Base-by-base conservation (phyloP, 2,329 filamentous ascomycete genomes). In the Aspergillus hortae region DNA sequence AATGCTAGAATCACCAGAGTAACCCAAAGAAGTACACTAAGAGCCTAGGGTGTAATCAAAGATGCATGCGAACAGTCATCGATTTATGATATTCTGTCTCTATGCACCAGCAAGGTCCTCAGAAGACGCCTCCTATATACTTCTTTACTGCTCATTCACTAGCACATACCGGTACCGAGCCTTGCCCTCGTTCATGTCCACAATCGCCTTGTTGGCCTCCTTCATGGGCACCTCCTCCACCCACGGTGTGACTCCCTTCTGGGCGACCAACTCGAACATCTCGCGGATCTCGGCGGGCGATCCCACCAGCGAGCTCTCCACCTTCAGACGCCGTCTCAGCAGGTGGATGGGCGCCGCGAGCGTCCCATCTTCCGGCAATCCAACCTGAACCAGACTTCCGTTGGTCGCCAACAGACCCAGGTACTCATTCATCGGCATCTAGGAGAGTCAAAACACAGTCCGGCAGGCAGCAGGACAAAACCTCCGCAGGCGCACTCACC, bases 361-460 rank as follows among this genome's bases (percentile, higher is more conserved):
- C 5, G 65, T 56, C 4, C 68, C 68, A 49, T 80, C 80, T 55
- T 90, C 87, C 1, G 87, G 86, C 1, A 80, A 77, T 53, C 85
- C 86, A 41, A 90, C 77, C 67, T 88, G 84, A 46, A 87, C 77
- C 54, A 88, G 81, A 11, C 75, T 77, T 11, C 86, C 86, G 44
- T 80, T 77, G 14, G 76, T 74, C 44, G 77, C 74, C 38, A 89
- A 73, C 2, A 90, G 77, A 17, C 70, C 61, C 43, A 90, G 72
- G 66, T 88, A 89, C 27, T 81, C 73, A 32, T 70, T 66, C 35
- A 89, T 68, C 2, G 85, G 85, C 84, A 89, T 87, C 61, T 68
- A 51, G 1, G 14, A 21, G 6, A 10, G 40, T 59, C 45, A 57
- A 43, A 57, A 43, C 21, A 19, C 44, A 11, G 4, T 17, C 21